These are phyloP conservation scores for Arthrobotrys musiformis DNA, from an alignment of 2,329 filamentous ascomycete species.

Conservation along the genomic window DNA sequence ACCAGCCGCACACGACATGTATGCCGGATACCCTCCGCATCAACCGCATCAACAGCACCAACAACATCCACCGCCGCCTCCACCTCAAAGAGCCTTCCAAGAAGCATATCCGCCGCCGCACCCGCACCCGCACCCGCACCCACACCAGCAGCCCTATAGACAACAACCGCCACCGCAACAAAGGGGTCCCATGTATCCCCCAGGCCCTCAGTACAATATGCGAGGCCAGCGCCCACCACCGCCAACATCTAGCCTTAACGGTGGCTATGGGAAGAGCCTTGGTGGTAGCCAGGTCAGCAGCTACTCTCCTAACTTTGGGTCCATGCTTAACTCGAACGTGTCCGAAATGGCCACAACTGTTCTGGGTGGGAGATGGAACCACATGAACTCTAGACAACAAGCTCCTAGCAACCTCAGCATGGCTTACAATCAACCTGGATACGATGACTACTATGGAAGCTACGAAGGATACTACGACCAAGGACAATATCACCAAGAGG, in stretches of 20 bases:
- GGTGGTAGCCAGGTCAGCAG: constrained; percentile 34
- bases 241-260: constrained; percentile 20
- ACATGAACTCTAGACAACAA: constrained; percentile 28
- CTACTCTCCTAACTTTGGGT: constrained; percentile 48
- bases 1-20: constrained; percentile 13
- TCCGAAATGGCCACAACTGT: constrained; percentile 48
- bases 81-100: constrained; percentile 25
- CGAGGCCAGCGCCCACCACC: constrained; percentile 5
- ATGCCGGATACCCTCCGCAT: constrained; percentile 11
- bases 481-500: constrained; percentile 25
- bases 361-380: constrained; percentile 40
- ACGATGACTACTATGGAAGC: constrained; percentile 40
- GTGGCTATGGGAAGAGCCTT: constrained; percentile 40
- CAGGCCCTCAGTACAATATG: constrained; percentile 19
- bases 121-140: constrained; percentile 30
- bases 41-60: too few relatives aligned
- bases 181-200: constrained; percentile 44
- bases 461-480: constrained; percentile 52
- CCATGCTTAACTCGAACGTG: constrained; percentile 47
- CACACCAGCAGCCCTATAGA: constrained; percentile 36
- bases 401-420: constrained; percentile 50
- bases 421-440: constrained; percentile 34
- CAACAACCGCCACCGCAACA: constrained; percentile 27
- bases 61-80: constrained; percentile 9
- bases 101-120: constrained; percentile 36